phyloP scores from a whole-genome alignment of 2,329 filamentous ascomycete species.

The Raffaelea ambrosiae region DNA sequence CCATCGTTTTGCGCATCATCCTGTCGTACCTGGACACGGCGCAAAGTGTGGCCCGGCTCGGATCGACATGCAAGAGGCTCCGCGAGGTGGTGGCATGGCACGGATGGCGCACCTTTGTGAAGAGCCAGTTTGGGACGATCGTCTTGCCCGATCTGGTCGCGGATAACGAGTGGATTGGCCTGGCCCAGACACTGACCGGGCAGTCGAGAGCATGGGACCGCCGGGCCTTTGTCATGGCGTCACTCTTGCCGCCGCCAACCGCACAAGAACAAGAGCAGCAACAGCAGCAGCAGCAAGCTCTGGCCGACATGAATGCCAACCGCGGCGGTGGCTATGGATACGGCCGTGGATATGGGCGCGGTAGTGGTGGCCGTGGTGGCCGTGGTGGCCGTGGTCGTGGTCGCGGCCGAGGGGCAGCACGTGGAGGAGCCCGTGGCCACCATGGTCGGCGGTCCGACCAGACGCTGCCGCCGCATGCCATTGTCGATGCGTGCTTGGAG shows the following conservation, averaged over 20 bases:
- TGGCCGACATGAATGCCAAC: constrained; percentile 14
- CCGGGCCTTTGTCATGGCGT: constrained; percentile 30
- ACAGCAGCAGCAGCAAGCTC: constrained; percentile 6
- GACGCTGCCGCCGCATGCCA: constrained; percentile 18
- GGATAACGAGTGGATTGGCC: constrained; percentile 21
- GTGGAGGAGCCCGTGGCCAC: background rate
- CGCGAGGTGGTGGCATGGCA: constrained; percentile 27
- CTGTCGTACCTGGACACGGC: constrained; percentile 38
- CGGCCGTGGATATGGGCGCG: constrained; percentile 33
- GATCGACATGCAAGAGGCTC: constrained; percentile 28
- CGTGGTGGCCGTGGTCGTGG: background rate
- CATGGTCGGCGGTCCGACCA: background rate
- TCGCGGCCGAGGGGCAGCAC: constrained; percentile 35
- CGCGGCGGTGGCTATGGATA: constrained; percentile 18
- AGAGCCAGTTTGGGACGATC: constrained; percentile 32
- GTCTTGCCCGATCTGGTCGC: constrained; percentile 18
- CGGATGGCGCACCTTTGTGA: constrained; percentile 43
- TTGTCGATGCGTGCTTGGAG: constrained; percentile 28
- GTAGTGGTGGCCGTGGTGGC: background rate
- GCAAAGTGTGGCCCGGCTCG: constrained; percentile 34
- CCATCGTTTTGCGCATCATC: constrained; percentile 36
- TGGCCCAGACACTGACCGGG: constrained; percentile 37
- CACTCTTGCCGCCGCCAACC: constrained; percentile 15
- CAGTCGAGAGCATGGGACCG: constrained; percentile 46
- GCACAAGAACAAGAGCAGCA: background rate